These are phyloP conservation scores for Setaria viridis DNA, from an alignment of 202 grass and related monocot genomes.

Conservation along the genomic window DNA sequence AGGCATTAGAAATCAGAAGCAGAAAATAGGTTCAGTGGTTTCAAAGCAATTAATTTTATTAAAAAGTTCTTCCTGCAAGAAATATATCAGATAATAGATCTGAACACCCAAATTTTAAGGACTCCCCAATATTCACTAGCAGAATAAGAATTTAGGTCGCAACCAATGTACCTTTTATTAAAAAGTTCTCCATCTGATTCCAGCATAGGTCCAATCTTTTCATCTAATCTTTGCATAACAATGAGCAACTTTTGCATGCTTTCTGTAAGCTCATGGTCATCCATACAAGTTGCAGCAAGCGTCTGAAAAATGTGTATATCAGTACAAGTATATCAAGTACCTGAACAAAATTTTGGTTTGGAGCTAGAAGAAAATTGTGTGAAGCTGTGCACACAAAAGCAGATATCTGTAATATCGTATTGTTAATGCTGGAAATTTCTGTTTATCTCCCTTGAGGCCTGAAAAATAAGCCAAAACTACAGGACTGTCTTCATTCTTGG, in stretches of 20 bases:
- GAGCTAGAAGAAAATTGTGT: background rate
- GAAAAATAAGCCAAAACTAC: slow-evolving; percentile 38
- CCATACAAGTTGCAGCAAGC: slow-evolving; percentile 84
- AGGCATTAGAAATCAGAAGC: slow-evolving; percentile 25
- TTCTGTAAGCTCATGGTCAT: slow-evolving; percentile 84
- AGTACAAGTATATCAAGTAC: slow-evolving; percentile 18
- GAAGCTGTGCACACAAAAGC: background rate
- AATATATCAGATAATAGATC: background rate
- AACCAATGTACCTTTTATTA: slow-evolving; percentile 77
- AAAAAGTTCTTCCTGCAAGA: slow-evolving; percentile 8
- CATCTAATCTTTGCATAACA: slow-evolving; percentile 95
- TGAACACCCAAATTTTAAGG: slow-evolving; percentile 27
- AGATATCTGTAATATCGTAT: background rate
- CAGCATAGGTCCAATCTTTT: slow-evolving; percentile 87
- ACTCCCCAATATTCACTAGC: slow-evolving; percentile 40
- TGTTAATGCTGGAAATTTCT: background rate
- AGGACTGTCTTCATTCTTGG: slow-evolving; percentile 28
- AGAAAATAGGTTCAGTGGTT: slow-evolving; percentile 10
- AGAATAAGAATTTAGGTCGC: slow-evolving; percentile 34
- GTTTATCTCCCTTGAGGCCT: background rate
- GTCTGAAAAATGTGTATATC: slow-evolving; percentile 61
- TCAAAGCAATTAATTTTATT: slow-evolving; percentile 11
- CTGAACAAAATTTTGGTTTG: slow-evolving; percentile 7
- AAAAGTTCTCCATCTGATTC: slow-evolving; percentile 95
- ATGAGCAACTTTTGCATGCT: slow-evolving; percentile 95